Conservation (phyloP, 306 rosid species). For the Quercus alba region DNA sequence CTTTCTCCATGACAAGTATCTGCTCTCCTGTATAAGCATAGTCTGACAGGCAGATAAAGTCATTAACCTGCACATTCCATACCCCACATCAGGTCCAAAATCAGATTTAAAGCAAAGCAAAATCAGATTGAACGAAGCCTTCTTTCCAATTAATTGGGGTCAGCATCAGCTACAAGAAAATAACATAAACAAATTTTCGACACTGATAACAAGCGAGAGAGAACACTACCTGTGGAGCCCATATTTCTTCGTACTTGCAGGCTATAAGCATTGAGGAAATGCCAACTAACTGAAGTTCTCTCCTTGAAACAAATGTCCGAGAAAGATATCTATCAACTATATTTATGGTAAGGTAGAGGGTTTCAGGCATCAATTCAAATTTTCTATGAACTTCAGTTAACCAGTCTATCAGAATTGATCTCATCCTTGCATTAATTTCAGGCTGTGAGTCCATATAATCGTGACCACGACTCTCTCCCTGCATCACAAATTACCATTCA, state of each 20-base stretch:
- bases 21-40: slow-evolving; percentile 38
- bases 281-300: slow-evolving; percentile 50
- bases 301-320: slow-evolving; percentile 28
- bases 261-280: slow-evolving; percentile 62
- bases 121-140: background rate
- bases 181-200: too few relatives aligned
- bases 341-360: slow-evolving; percentile 53
- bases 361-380: slow-evolving; percentile 53
- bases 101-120: background rate
- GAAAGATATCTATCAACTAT: slow-evolving; percentile 57
- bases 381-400: slow-evolving; percentile 48
- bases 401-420: slow-evolving; percentile 57
- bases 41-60: slow-evolving; percentile 37
- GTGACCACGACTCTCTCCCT: slow-evolving; percentile 24
- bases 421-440: slow-evolving; percentile 49
- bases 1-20: slow-evolving; percentile 44
- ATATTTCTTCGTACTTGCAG: slow-evolving; percentile 58
- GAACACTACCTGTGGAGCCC: slow-evolving; percentile 42
- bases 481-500: background rate
- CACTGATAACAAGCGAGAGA: background rate
- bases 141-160: too few relatives aligned
- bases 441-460: slow-evolving; percentile 50
- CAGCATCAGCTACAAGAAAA: too few relatives aligned
- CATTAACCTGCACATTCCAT: background rate
- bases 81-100: too few relatives aligned